Evolutionary conservation across 1,139 yeast genomes (phyloP), one percentile per base, ranked within the genome.

Genomic region (Geotrichum aggregatum): DNA sequence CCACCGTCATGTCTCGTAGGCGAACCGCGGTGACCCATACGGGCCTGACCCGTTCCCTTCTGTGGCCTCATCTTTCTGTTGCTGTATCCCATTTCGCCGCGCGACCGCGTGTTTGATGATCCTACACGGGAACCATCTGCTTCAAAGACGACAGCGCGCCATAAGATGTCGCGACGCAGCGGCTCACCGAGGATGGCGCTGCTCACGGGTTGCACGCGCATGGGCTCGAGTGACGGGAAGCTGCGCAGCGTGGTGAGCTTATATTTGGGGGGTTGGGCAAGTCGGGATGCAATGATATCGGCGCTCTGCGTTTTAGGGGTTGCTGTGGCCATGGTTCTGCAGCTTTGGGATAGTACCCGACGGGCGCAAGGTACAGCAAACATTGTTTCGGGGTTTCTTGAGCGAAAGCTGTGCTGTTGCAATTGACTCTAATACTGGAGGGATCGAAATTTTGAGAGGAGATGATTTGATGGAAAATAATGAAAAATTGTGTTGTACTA

Each of bases 21-120:
- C 21, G 96, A 87, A 63, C 92, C 92, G 55, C 88, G 89, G 71
- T 89, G 97, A 73, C 98, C 99, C 56, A 82, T 84, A 76, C 99
- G 84, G 53, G 99, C 99, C 58, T 79, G 77, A 70, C 99, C 99
- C 16, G 89, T 74, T 59, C 98, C 98, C 72, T 92, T 92, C 71
- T 92, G 98, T 24, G 89, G 88, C 52, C 82, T 76, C 61, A 92
- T 75, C 68, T 92, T 92, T 65, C 80, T 78, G 68, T 94, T 80
- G 26, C 96, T 86, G 69, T 80, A 91, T 54, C 92, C 91, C 72
- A 85, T 85, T 63, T 88, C 95, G 44, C 87, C 80, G 69, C 96
- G 84, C 54, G 92, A 86, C 43, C 86, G 83, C 35, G 92, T 94
- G 66, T 84, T 84, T 1, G 89, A 83, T 0, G 97, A 78, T 41